These are phyloP conservation scores for Fragosphaeria purpurea DNA, from an alignment of 2,329 filamentous ascomycete species.

Conservation along the genomic window DNA sequence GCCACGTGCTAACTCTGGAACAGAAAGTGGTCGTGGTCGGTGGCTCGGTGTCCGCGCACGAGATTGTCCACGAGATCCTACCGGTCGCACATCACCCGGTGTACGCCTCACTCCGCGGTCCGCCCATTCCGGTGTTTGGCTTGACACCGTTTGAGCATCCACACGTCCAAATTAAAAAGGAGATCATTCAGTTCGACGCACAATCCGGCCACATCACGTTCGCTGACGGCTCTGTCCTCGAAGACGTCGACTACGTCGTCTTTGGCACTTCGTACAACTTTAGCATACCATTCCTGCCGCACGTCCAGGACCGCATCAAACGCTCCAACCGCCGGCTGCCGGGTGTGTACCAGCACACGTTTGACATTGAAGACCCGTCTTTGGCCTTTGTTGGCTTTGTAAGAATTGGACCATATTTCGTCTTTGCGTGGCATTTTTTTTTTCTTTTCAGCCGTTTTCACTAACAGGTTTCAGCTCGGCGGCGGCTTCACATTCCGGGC, in stretches of 20 bases:
- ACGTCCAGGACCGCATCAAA: constrained; percentile 29
- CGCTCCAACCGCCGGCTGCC: constrained; percentile 41
- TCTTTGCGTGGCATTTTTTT: too few species aligned
- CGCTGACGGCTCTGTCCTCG: constrained; percentile 40
- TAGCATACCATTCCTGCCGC: constrained; percentile 50
- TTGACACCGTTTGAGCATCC: constrained; percentile 31
- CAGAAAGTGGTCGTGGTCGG: constrained; percentile 52
- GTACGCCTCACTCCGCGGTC: constrained; percentile 17
- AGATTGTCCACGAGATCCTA: constrained; percentile 45
- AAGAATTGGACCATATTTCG: too few species aligned
- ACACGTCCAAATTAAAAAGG: constrained; percentile 11
- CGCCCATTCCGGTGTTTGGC: constrained; percentile 20
- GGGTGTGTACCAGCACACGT: constrained; percentile 47
- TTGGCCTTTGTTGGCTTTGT: constrained; percentile 42
- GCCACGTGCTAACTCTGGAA: neutral
- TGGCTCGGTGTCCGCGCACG: constrained; percentile 54
- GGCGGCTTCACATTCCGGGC: too few species aligned
- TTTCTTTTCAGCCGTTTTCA: too few species aligned
- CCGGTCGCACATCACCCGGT: constrained; percentile 14
- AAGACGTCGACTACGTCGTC: constrained; percentile 50
- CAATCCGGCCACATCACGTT: constrained; percentile 42
- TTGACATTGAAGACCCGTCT: constrained; percentile 43
- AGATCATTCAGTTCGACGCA: constrained; percentile 20
- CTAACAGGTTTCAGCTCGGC: too few species aligned
- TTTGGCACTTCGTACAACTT: constrained; percentile 59